A percentile compares a stretch with the other conserved stretches of the same genome.
These are phyloP conservation scores for Ophiosphaerella korrae DNA, from an alignment of 2,329 filamentous ascomycete species.

Conservation along the genomic window DNA sequence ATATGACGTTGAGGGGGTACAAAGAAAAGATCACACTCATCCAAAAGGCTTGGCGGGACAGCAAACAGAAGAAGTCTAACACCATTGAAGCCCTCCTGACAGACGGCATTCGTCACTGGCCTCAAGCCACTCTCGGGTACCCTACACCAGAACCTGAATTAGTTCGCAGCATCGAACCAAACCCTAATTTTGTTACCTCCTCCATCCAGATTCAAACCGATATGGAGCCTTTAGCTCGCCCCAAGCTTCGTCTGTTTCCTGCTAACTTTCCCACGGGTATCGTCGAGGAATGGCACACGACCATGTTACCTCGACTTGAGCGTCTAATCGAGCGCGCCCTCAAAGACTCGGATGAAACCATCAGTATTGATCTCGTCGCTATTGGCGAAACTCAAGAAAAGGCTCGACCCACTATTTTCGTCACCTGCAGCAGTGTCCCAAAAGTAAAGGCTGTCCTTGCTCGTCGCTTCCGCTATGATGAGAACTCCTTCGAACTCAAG, in stretches of 20 bases:
- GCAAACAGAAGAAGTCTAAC: slow-evolving; percentile 33
- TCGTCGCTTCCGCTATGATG: slow-evolving; percentile 72
- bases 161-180: slow-evolving; percentile 23
- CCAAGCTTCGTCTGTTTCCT: slow-evolving; percentile 47
- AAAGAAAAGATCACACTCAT: slow-evolving; percentile 46
- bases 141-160: slow-evolving; percentile 41
- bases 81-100: slow-evolving; percentile 40
- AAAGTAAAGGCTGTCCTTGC: slow-evolving; percentile 75
- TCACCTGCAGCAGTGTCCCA: slow-evolving; percentile 75
- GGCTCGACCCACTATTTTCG: slow-evolving; percentile 73
- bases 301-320: slow-evolving; percentile 75
- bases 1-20: slow-evolving; percentile 43
- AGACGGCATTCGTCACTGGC: slow-evolving; percentile 40
- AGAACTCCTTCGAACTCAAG: slow-evolving; percentile 67
- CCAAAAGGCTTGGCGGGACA: slow-evolving; percentile 46
- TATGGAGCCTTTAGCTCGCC: slow-evolving; percentile 28
- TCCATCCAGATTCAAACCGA: slow-evolving; percentile 43
- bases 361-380: slow-evolving; percentile 77
- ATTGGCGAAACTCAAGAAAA: slow-evolving; percentile 71
- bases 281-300: slow-evolving; percentile 73
- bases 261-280: slow-evolving; percentile 65
- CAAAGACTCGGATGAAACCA: slow-evolving; percentile 73
- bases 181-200: slow-evolving; percentile 29
- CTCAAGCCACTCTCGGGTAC: slow-evolving; percentile 40
- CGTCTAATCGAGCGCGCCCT: slow-evolving; percentile 72